Evolutionary conservation across 139 green algal species (phyloP), one percentile per base, ranked within the genome.

Genomic region (Coccomyxa sp.): DNA sequence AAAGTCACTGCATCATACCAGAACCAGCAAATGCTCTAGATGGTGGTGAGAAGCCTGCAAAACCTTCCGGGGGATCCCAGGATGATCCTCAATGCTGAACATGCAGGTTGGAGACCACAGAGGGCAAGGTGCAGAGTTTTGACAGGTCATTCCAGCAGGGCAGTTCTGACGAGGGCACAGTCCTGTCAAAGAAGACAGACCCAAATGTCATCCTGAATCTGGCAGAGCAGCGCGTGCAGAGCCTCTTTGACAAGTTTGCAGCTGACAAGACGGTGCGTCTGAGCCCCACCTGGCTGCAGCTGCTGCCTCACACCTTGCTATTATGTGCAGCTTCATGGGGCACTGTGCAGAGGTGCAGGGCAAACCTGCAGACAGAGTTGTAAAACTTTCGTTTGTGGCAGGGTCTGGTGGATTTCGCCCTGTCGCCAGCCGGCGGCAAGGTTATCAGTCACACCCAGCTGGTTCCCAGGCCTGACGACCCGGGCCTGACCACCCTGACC

Each of bases 321-420:
- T n/a, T n/a, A n/a, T n/a, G n/a, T 27, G 33, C 33, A 54, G 34
- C 70, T 76, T 76, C 35, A 54, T 12, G 24, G 22, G n/a, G 36
- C 22, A 54, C 7, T 54, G 70, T 40, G 70, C 70, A 54, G 8
- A 0, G 44, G 35, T 76, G 70, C 34, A 29, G 70, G 22, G 34
- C 8, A 24, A 54, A 22, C 16, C 36, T 39, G 37, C 22, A 50
- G 22, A 27, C 8, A 39, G 24, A 37, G 14, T 0, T 76, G 70
- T 76, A 0, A 35, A 31, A 33, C 16, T 22, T 55, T 35, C 14
- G 74, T 41, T 22, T 24, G 14, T 8, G 55, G 38, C 83, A 73
- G 83, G 83, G 80, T 3, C 36, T 74, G 73, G 75, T 77, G 33
- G 83, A 87, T 73, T 87, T 58, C 24, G 83, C 83, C 0, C 75